phyloP scores from a whole-genome alignment of 805 yeast species.

The Priceomyces carsonii region DNA sequence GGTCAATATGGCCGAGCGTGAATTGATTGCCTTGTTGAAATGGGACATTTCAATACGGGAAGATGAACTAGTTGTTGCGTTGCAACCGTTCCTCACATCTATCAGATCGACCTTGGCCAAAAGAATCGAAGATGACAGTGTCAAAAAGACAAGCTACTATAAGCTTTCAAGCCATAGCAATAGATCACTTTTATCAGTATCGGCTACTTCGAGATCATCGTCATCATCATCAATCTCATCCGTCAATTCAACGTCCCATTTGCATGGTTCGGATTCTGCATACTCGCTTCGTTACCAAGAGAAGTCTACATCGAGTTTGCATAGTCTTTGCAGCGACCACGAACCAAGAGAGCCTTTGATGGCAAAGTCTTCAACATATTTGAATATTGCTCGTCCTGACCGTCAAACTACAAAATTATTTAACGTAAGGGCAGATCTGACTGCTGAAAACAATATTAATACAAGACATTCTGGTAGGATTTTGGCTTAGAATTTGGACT shows the following conservation, averaged over 20 bases:
- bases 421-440: not conserved
- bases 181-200: slow-evolving; percentile 9
- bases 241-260: slow-evolving; percentile 16
- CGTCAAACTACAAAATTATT: not conserved
- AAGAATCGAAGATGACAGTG: slow-evolving; percentile 24
- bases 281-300: slow-evolving; percentile 7
- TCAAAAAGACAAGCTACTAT: slow-evolving; percentile 30
- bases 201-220: slow-evolving; percentile 12
- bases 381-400: slow-evolving; percentile 8
- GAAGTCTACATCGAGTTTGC: slow-evolving; percentile 11
- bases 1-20: slow-evolving; percentile 89
- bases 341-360: slow-evolving; percentile 11
- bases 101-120: slow-evolving; percentile 56
- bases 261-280: slow-evolving; percentile 15
- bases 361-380: slow-evolving; percentile 10
- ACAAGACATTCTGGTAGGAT: slow-evolving; percentile 13
- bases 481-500: slow-evolving; percentile 8
- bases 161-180: slow-evolving; percentile 23
- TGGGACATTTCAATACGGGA: slow-evolving; percentile 80
- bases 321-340: slow-evolving; percentile 6
- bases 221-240: slow-evolving; percentile 16
- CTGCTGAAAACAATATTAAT: slow-evolving; percentile 5
- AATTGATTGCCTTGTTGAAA: slow-evolving; percentile 74
- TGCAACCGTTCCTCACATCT: slow-evolving; percentile 74
- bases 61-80: slow-evolving; percentile 65